These are phyloP conservation scores for Fraxinus floribunda DNA, from an alignment of 305 asterid genomes.

Conservation along the genomic window DNA sequence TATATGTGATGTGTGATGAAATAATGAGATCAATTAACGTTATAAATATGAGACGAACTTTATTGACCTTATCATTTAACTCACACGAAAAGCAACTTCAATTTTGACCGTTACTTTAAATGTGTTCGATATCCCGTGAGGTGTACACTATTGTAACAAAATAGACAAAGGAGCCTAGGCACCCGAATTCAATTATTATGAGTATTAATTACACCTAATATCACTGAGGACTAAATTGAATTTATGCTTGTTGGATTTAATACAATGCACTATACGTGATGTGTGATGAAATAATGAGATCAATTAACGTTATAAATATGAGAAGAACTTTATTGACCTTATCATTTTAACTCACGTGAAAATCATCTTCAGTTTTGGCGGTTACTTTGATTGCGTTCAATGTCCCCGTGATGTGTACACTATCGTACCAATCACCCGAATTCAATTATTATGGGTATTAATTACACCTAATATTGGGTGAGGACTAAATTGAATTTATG, in stretches of 20 bases:
- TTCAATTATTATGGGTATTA: not conserved
- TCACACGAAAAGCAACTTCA: not conserved
- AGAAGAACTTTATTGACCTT: not conserved
- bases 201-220: not conserved
- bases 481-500: not conserved
- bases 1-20: not conserved
- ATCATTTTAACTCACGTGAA: not conserved
- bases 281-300: not conserved
- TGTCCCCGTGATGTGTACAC: not conserved
- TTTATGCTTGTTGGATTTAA: no score
- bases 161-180: not conserved
- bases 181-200: not conserved
- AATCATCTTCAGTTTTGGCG: not conserved
- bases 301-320: no score
- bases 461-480: not conserved
- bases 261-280: not conserved
- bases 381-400: not conserved
- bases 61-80: not conserved
- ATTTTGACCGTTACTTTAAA: not conserved
- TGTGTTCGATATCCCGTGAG: not conserved
- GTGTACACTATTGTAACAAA: not conserved
- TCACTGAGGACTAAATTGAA: not conserved
- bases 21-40: no score
- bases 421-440: not conserved
- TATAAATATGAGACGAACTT: not conserved